Base-by-base conservation (phyloP, 768 basidiomycete species). In the Zangia roseola region DNA sequence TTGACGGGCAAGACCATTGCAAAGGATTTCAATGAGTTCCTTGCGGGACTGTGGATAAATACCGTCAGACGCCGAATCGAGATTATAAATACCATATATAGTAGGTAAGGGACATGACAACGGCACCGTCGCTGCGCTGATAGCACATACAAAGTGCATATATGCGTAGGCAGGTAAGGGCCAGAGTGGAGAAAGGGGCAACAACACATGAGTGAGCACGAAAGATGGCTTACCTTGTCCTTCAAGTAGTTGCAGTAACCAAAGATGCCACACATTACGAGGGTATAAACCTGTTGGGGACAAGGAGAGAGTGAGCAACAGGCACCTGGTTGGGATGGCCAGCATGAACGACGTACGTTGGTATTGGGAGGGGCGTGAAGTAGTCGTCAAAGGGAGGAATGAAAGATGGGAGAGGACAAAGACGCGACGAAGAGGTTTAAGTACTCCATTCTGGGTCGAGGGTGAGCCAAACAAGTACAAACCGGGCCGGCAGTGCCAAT, bases 171-270 rank as follows among this genome's bases (percentile, higher is more conserved):
- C 6, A 54, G 25, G 54, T 13, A 23, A 45, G 44, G 20, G 28
- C 20, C 19, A 19, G 14, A 21, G 9, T 13, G n/a, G 17, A 17
- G 17, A 23, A 43, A 23, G 26, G 35, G 35, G 13, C n/a, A 10
- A 19, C 37, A 17, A 43, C 33, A 52, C 37, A 40, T 23, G 28
- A 50, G 33, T 3, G 26, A 46, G 50, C 10, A 12, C 16, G 23
- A 36, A 45, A 7, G 4, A n/a, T 10, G 19, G 23, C 86, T 47
- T 45, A 91, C 91, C 83, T 94, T 94, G 74, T 97, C 94, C 72
- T 87, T 87, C 67, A 98, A 79, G 77, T 73, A 97, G 70, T 83
- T 94, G 78, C 91, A 93, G 74, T 97, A 98, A 48, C 80, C 90
- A 69, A 98, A 97, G 74, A 97, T 97, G 72, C 94, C 94, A 73